Percentiles rank a stretch among this genome's conserved stretches.
These are phyloP conservation scores for Calonectria montana DNA, from an alignment of 2,329 filamentous ascomycete species.

Conservation along the genomic window DNA sequence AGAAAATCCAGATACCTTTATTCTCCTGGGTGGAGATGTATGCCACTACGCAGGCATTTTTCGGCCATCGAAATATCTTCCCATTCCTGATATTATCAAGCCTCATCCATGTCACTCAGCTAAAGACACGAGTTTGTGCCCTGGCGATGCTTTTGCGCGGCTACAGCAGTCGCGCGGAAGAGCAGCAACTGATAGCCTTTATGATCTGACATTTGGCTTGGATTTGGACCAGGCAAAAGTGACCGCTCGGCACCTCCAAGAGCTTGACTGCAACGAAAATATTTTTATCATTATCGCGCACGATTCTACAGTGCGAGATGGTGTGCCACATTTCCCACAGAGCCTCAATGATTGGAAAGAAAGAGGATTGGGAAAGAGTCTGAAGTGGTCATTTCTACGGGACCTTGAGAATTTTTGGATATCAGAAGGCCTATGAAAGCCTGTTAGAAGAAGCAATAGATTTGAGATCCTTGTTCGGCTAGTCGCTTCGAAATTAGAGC, in stretches of 20 bases:
- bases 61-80: conserved; percentile 48
- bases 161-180: conserved; percentile 35
- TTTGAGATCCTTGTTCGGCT: not conserved
- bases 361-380: conserved; percentile 20
- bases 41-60: conserved; percentile 54
- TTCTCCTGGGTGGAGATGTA: conserved; percentile 56
- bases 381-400: conserved; percentile 36
- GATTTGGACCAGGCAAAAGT: conserved; percentile 28
- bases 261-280: conserved; percentile 34
- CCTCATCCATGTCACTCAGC: conserved; percentile 35
- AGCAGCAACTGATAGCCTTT: conserved; percentile 25
- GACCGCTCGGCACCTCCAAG: conserved; percentile 29
- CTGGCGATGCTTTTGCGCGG: conserved; percentile 27
- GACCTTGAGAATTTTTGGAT: conserved; percentile 35
- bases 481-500: too few species aligned
- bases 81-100: conserved; percentile 45
- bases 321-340: conserved; percentile 34
- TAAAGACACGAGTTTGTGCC: conserved; percentile 19
- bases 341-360: conserved; percentile 36
- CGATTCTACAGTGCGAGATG: conserved; percentile 36
- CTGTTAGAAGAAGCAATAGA: not conserved
- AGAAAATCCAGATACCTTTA: conserved; percentile 46
- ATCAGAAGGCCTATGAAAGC: conserved; percentile 18
- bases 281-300: conserved; percentile 35
- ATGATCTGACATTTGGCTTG: conserved; percentile 35